Conservation (phyloP, 1,139 yeast species). For the Lodderomyces orthopsilosis region DNA sequence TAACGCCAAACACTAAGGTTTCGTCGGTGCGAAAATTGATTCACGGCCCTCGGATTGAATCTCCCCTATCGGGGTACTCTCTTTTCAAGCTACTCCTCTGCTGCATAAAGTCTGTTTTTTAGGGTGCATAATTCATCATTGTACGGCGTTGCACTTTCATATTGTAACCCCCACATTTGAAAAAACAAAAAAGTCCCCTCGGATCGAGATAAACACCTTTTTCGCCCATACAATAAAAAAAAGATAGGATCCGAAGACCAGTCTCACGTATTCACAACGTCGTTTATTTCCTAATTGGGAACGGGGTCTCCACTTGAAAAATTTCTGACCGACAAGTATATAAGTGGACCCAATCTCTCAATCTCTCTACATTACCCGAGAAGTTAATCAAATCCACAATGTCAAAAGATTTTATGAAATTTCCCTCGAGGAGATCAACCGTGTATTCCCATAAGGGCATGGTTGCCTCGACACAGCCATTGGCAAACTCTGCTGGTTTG, state of each 20-base stretch:
- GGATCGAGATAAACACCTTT: background rate
- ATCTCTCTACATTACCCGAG: no score
- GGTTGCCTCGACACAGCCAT: constrained; percentile 73
- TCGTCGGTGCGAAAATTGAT: no score
- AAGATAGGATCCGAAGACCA: background rate
- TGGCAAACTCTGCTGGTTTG: constrained; percentile 75
- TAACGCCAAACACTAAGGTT: no score
- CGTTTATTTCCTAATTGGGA: constrained; percentile 2
- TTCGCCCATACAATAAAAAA: background rate
- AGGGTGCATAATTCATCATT: no score
- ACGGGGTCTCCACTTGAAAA: background rate
- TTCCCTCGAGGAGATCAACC: constrained; percentile 66
- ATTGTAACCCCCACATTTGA: background rate
- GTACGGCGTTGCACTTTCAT: no score
- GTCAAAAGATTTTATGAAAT: constrained; percentile 24
- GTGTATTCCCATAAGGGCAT: constrained; percentile 76
- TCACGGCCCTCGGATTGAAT: no score
- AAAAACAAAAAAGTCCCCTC: background rate
- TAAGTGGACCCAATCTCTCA: background rate
- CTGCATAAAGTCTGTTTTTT: no score
- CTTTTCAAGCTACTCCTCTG: no score
- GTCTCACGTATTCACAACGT: background rate
- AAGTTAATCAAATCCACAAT: constrained; percentile 4
- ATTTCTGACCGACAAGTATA: background rate
- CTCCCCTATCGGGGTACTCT: no score